A percentile compares a stretch with the other conserved stretches of the same genome.
These are phyloP conservation scores for Choiromyces venosus DNA, from an alignment of 495 filamentous ascomycete genomes.

Conservation along the genomic window DNA sequence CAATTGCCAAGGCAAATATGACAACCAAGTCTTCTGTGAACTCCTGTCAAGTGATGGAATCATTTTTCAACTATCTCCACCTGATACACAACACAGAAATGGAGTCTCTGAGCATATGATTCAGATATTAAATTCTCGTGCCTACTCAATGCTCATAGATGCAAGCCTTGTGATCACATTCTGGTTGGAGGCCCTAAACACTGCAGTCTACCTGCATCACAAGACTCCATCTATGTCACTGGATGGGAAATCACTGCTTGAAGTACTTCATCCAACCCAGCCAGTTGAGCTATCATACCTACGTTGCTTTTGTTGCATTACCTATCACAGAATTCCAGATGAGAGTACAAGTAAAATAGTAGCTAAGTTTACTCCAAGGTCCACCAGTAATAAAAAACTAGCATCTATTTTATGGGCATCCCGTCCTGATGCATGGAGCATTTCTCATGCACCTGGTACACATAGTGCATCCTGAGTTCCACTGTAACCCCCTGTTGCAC, in stretches of 20 bases:
- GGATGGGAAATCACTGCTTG: too few species aligned
- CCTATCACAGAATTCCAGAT: not conserved
- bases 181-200: constrained; percentile 1
- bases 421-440: too few species aligned
- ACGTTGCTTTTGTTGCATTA: not conserved
- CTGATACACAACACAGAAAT: constrained; percentile 6
- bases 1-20: constrained; percentile 5
- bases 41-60: not conserved
- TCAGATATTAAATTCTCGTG: not conserved
- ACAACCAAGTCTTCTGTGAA: not conserved
- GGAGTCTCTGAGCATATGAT: constrained; percentile 3
- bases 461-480: too few species aligned
- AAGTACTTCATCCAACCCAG: not conserved
- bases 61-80: constrained; percentile 2
- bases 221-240: not conserved
- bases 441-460: too few species aligned
- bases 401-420: too few species aligned
- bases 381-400: too few species aligned
- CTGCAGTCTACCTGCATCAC: constrained; percentile 1
- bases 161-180: not conserved
- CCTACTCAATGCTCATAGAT: not conserved
- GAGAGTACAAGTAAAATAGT: not conserved
- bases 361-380: not conserved
- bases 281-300: constrained; percentile 3
- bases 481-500: too few species aligned